Evolutionary conservation across 768 basidiomycete genomes (phyloP).

Genomic region (Podaxis mareebaensis): DNA sequence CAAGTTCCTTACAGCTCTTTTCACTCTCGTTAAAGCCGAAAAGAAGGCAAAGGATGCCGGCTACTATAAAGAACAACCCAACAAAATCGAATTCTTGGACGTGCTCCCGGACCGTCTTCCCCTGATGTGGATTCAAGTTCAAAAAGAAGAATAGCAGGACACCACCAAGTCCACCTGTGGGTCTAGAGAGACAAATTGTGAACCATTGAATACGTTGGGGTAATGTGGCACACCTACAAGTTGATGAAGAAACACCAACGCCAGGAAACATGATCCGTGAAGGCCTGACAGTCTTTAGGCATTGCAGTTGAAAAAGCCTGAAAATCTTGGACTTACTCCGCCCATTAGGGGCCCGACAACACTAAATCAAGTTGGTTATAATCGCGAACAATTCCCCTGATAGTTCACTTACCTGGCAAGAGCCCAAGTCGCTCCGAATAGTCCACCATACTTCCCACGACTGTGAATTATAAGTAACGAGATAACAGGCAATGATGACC

Average conservation of each 20-base stretch:
- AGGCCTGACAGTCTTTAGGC: conserved; percentile 40
- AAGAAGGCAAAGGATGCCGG: conserved; percentile 66
- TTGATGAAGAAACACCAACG: conserved; percentile 86
- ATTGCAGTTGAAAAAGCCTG: neutral
- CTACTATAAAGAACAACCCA: conserved; percentile 63
- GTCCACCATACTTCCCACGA: conserved; percentile 77
- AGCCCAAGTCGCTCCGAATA: conserved; percentile 82
- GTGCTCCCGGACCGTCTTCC: conserved; percentile 57
- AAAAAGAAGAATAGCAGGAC: conserved; percentile 69
- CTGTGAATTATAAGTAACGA: conserved; percentile 30
- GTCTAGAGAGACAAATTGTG: conserved; percentile 37
- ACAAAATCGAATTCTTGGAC: conserved; percentile 70
- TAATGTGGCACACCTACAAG: conserved; percentile 41
- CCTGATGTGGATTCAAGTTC: conserved; percentile 74
- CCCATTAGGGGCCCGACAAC: conserved; percentile 81
- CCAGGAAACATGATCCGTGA: conserved; percentile 78
- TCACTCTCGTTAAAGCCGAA: conserved; percentile 76
- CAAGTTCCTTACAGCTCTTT: conserved; percentile 51
- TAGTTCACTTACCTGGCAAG: conserved; percentile 40
- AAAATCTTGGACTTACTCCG: conserved; percentile 51
- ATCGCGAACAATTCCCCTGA: neutral
- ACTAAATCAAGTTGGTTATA: conserved; percentile 28
- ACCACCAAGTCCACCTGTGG: conserved; percentile 70
- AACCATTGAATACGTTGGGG: neutral
- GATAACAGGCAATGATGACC: neutral